Evolutionary conservation across 495 filamentous ascomycete genomes (phyloP).

Genomic region (Penicillium angulare): DNA sequence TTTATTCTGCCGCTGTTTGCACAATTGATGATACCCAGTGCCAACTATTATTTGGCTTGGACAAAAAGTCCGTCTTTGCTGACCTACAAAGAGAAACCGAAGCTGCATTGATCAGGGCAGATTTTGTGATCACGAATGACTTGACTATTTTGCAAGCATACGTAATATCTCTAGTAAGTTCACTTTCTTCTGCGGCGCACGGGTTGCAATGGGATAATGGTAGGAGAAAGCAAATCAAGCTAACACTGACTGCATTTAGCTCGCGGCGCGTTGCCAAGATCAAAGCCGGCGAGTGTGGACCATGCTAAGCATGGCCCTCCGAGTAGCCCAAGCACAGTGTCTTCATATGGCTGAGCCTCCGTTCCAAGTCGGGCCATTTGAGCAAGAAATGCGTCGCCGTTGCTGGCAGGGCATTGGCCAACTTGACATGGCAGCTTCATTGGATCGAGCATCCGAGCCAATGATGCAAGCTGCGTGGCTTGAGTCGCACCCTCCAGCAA

Average conservation of each 20-base stretch:
- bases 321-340: constrained; percentile 65
- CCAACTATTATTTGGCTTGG: constrained; percentile 34
- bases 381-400: constrained; percentile 36
- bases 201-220: too few species aligned
- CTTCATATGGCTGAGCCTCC: constrained; percentile 50
- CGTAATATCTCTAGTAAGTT: constrained; percentile 49
- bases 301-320: constrained; percentile 63
- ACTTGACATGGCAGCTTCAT: constrained; percentile 34
- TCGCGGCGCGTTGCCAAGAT: constrained; percentile 43
- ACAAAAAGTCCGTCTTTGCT: constrained; percentile 35
- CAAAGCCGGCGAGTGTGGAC: constrained; percentile 50
- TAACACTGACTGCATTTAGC: constrained; percentile 26
- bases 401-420: constrained; percentile 36
- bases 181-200: too few species aligned
- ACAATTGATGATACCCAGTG: constrained; percentile 46
- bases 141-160: constrained; percentile 57
- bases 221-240: not conserved
- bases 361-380: constrained; percentile 31
- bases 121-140: constrained; percentile 54
- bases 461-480: constrained; percentile 39
- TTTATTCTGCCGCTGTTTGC: constrained; percentile 52
- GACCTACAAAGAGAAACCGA: constrained; percentile 51
- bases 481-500: constrained; percentile 24
- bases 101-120: constrained; percentile 46
- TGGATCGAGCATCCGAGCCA: constrained; percentile 37